These are phyloP conservation scores for Flaveria linearis DNA, from an alignment of 129 eudicot species.

Conservation along the genomic window DNA sequence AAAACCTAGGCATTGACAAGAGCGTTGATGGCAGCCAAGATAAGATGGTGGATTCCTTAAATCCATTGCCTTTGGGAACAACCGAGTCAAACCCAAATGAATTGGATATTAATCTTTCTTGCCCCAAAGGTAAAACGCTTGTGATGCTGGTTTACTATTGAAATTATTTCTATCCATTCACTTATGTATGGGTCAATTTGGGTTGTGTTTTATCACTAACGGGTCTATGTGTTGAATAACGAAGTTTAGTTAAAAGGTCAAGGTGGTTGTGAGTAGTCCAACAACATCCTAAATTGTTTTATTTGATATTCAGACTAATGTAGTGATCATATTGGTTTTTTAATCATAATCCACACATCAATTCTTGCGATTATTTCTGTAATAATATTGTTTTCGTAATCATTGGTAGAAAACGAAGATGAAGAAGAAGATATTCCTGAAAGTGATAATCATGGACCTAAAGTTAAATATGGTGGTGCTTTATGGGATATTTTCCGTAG, in stretches of 20 bases:
- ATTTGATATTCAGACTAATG: neutral
- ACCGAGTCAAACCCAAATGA: conserved; percentile 14
- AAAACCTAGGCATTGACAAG: conserved; percentile 18
- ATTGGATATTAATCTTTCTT: conserved; percentile 1
- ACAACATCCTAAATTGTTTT: neutral
- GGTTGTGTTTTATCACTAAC: conserved; percentile 2
- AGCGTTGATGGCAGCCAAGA: conserved; percentile 14
- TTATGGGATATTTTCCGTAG: conserved; percentile 91
- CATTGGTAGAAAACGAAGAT: conserved; percentile 15
- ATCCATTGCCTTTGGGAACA: conserved; percentile 26
- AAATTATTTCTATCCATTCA: neutral
- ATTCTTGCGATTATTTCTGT: neutral
- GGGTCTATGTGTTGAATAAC: conserved; percentile 6
- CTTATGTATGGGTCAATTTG: conserved; percentile 3
- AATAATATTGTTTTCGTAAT: neutral
- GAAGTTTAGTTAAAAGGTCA: neutral
- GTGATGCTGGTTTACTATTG: neutral
- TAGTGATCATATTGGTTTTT: neutral
- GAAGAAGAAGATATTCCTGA: conserved; percentile 28
- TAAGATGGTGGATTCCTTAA: conserved; percentile 20
- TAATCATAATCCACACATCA: neutral
- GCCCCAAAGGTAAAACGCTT: conserved; percentile 27
- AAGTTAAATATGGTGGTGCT: conserved; percentile 66
- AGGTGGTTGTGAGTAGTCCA: neutral
- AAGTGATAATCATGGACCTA: conserved; percentile 26